Conservation (phyloP, 208 protist species). For the Acanthamoeba culbertsoni region DNA sequence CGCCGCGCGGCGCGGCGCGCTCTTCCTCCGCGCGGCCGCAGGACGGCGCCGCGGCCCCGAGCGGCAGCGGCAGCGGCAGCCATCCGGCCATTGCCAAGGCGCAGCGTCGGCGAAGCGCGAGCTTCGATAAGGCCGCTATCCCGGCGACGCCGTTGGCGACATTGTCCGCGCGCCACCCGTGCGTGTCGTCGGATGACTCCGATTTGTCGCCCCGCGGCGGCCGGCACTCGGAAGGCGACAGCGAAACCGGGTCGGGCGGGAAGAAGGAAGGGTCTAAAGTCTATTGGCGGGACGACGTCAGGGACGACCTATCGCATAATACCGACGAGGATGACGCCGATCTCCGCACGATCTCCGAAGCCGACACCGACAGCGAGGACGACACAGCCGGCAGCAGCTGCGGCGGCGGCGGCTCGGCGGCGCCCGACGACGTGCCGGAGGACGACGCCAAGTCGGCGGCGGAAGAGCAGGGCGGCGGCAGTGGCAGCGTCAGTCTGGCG, state of each 20-base stretch:
- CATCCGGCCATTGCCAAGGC: too few relatives aligned
- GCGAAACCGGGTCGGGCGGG: not conserved
- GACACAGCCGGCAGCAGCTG: not conserved
- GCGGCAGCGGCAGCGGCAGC: too few relatives aligned
- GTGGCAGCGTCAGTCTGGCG: not conserved
- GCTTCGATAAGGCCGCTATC: not conserved
- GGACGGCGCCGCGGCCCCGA: too few relatives aligned
- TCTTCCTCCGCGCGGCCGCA: not conserved
- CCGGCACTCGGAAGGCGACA: not conserved
- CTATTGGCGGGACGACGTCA: not conserved
- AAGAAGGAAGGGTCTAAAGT: not conserved
- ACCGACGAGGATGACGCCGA: not conserved
- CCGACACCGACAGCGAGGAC: not conserved
- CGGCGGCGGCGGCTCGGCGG: not conserved
- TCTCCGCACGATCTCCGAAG: not conserved
- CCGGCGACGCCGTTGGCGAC: not conserved
- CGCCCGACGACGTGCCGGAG: not conserved
- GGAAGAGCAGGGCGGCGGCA: not conserved
- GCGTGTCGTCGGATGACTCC: not conserved
- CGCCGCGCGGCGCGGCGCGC: not conserved
- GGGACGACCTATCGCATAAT: not conserved
- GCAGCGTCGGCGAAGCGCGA: not conserved
- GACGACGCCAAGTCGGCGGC: not conserved
- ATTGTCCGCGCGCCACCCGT: not conserved
- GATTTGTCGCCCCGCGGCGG: not conserved